These are phyloP conservation scores for Lonicera japonica DNA, from an alignment of 129 eudicot species.

Conservation along the genomic window DNA sequence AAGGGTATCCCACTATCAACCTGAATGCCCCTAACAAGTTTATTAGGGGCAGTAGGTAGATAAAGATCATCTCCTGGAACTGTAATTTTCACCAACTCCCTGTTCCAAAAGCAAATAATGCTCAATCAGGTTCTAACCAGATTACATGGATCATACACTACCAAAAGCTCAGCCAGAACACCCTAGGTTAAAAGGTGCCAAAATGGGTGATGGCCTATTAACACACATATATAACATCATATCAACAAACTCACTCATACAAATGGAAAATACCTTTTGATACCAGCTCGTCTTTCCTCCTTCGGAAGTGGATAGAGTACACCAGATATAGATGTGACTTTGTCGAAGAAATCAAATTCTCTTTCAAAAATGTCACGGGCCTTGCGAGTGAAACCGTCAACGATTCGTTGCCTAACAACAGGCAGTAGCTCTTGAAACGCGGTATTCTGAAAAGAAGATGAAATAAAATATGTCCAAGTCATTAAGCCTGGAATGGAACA, in stretches of 20 bases:
- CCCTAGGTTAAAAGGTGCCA: not conserved
- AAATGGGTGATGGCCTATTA: not conserved
- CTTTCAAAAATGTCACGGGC: conserved; percentile 76
- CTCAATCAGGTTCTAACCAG: not conserved
- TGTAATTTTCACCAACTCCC: conserved; percentile 86
- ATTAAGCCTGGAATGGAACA: no score
- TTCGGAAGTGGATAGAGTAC: conserved; percentile 87
- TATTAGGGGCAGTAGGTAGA: conserved; percentile 89
- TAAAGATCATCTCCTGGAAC: conserved; percentile 85
- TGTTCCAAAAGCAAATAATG: conserved; percentile 22
- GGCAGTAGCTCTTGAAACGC: conserved; percentile 71
- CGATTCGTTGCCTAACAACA: conserved; percentile 62
- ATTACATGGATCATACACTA: not conserved
- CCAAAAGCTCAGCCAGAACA: not conserved
- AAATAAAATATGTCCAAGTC: no score
- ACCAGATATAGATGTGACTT: conserved; percentile 96
- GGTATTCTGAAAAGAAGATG: conserved; percentile 41
- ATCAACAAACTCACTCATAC: not conserved
- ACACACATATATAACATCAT: not conserved
- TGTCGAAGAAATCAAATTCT: conserved; percentile 97
- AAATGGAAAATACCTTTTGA: conserved; percentile 52
- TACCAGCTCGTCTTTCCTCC: conserved; percentile 94
- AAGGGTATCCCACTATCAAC: conserved; percentile 96
- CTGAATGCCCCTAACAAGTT: conserved; percentile 90
- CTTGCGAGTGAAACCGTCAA: conserved; percentile 67